Percentiles rank a stretch among this genome's conserved stretches.
Evolutionary conservation across 2,329 filamentous ascomycete species (phyloP).

Genomic region (Epichloe glyceriae): DNA sequence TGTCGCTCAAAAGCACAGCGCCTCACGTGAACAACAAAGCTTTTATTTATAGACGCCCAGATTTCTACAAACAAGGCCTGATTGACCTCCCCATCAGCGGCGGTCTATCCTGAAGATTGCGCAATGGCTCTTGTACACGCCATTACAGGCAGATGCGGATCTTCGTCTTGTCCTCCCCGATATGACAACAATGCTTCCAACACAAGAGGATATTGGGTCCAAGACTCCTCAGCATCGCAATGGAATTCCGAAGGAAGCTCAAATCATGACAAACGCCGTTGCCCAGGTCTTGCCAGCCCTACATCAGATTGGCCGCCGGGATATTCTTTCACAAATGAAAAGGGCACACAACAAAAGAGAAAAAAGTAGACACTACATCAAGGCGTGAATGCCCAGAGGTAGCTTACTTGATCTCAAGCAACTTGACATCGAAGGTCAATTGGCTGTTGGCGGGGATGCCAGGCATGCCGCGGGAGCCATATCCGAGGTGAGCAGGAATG

Average conservation of each 20-base stretch:
- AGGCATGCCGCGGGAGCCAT: slow-evolving; percentile 70
- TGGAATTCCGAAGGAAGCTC: slow-evolving; percentile 1
- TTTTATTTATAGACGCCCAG: slow-evolving; percentile 7
- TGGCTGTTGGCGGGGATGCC: slow-evolving; percentile 88
- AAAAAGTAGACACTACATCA: not conserved
- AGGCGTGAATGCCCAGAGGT: not conserved
- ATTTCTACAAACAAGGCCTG: slow-evolving; percentile 1
- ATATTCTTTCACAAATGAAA: slow-evolving; percentile 4
- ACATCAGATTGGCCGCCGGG: slow-evolving; percentile 1
- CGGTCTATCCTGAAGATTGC: slow-evolving; percentile 2
- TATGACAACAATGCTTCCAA: not conserved
- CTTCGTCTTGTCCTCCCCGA: slow-evolving; percentile 3
- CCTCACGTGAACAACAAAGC: not conserved
- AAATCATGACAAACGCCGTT: slow-evolving; percentile 7
- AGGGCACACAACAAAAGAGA: not conserved
- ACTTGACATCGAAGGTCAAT: slow-evolving; percentile 83
- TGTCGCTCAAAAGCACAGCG: not conserved
- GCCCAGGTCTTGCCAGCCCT: slow-evolving; percentile 3
- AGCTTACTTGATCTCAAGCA: slow-evolving; percentile 67
- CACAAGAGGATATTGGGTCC: slow-evolving; percentile 25
- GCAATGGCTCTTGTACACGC: slow-evolving; percentile 1
- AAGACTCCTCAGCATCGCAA: slow-evolving; percentile 30
- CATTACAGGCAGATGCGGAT: slow-evolving; percentile 1
- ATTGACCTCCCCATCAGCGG: not conserved
- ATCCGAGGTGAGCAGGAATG: slow-evolving; percentile 77